A percentile compares a stretch with the other conserved stretches of the same genome.
These are phyloP conservation scores for Solanum peruvianum DNA, from an alignment of 257 asterid genomes.

Conservation along the genomic window DNA sequence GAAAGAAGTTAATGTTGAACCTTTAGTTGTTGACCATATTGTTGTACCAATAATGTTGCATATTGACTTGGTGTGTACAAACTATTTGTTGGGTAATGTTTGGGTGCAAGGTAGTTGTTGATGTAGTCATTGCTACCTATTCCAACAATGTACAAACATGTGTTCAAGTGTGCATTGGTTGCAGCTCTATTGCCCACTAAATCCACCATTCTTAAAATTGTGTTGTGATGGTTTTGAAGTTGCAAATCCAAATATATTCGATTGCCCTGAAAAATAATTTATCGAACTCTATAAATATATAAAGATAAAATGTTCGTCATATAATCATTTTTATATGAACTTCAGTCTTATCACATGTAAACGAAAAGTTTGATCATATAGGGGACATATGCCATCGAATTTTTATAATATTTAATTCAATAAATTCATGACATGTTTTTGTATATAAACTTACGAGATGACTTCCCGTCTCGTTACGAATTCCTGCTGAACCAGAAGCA, in stretches of 20 bases:
- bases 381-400: background rate
- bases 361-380: no score
- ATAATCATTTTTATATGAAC: background rate
- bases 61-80: slow-evolving; percentile 19
- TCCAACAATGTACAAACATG: slow-evolving; percentile 37
- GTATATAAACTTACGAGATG: slow-evolving; percentile 1
- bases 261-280: slow-evolving; percentile 12
- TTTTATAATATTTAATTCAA: background rate
- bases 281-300: background rate
- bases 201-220: background rate
- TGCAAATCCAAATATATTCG: background rate
- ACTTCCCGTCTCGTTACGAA: slow-evolving; percentile 25
- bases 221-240: slow-evolving; percentile 9
- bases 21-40: slow-evolving; percentile 3
- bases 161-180: background rate
- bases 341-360: background rate
- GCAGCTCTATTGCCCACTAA: background rate
- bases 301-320: background rate
- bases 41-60: slow-evolving; percentile 19
- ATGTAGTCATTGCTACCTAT: slow-evolving; percentile 54
- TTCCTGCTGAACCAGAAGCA: slow-evolving; percentile 52
- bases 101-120: slow-evolving; percentile 26
- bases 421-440: background rate
- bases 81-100: background rate
- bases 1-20: background rate